Conservation (phyloP, 139 green algal species). For the Limnomonas spitsbergensis region DNA sequence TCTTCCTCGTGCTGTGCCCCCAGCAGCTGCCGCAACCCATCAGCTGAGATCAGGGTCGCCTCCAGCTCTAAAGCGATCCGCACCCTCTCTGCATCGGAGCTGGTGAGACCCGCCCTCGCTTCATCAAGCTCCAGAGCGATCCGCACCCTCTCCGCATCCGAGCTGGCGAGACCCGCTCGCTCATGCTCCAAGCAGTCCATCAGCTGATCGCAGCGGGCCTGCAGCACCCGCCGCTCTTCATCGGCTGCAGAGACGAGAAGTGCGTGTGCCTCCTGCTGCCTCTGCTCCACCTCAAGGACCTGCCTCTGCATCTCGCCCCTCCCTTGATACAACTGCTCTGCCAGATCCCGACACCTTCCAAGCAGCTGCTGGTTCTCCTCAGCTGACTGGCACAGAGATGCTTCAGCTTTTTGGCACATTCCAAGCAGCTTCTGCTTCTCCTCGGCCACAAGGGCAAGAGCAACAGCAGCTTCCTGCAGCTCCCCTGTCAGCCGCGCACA, state of each 20-base stretch:
- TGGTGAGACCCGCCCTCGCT: neutral
- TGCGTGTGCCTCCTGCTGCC: neutral
- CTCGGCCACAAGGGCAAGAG: too few relatives aligned
- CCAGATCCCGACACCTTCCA: neutral
- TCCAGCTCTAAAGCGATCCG: neutral
- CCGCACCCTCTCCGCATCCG: neutral
- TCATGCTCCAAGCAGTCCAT: neutral
- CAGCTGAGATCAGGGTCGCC: neutral
- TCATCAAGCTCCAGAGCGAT: neutral
- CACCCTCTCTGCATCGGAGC: neutral
- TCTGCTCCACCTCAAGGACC: neutral
- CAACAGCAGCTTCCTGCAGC: too few relatives aligned
- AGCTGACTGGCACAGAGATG: neutral
- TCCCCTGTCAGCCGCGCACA: too few relatives aligned
- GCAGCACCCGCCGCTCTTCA: neutral
- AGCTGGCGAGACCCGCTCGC: neutral
- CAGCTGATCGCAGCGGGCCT: too few relatives aligned
- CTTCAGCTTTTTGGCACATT: neutral
- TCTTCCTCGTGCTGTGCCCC: neutral
- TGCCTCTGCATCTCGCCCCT: neutral
- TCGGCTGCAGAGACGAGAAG: neutral
- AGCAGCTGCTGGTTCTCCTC: neutral
- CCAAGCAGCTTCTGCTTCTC: too few relatives aligned
- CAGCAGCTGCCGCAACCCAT: neutral
- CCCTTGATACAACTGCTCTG: neutral